Evolutionary conservation across 2,329 filamentous ascomycete species (phyloP).

Genomic region (Immersiporthe knoxdaviesiana): DNA sequence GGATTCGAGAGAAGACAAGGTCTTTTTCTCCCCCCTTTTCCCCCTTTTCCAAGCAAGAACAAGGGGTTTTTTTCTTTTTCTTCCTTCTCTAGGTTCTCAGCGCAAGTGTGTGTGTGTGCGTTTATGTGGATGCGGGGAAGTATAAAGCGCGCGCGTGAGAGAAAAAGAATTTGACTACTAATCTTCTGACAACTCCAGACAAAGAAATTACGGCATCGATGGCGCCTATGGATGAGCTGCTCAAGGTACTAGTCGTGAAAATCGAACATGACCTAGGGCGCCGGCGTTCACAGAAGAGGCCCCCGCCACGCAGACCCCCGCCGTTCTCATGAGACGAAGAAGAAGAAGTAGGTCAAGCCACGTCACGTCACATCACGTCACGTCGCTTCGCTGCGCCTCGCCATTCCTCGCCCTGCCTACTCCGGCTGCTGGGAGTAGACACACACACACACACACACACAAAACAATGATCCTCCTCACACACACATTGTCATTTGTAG

Average conservation of each 20-base stretch:
- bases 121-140: too few relatives aligned
- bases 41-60: background rate
- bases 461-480: background rate
- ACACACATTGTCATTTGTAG: background rate
- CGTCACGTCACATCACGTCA: background rate
- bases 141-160: too few relatives aligned
- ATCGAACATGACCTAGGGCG: background rate
- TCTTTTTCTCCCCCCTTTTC: background rate
- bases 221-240: background rate
- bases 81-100: too few relatives aligned
- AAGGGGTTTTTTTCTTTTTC: too few relatives aligned
- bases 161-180: background rate
- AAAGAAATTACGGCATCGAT: background rate
- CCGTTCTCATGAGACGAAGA: background rate
- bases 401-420: background rate
- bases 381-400: background rate
- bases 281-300: background rate
- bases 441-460: too few relatives aligned
- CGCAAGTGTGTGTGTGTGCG: too few relatives aligned
- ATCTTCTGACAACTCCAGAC: background rate
- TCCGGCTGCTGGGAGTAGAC: background rate
- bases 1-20: background rate
- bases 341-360: background rate
- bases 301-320: background rate
- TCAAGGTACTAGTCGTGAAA: background rate